Conservation (phyloP, 805 yeast species). For the Kuraishia ogatae region DNA sequence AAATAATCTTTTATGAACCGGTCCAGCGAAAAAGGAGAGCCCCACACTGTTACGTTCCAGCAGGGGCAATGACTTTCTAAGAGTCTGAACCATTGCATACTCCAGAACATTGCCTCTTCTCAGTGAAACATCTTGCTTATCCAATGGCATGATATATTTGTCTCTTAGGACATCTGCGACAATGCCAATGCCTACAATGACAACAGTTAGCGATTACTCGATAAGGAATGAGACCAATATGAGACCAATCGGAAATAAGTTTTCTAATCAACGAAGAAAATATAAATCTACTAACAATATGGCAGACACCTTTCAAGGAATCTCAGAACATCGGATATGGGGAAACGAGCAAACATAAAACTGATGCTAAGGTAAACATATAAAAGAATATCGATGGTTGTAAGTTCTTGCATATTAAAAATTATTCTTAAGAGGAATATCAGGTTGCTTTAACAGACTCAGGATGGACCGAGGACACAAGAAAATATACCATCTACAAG, state of each 20-base stretch:
- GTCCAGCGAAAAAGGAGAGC: slow-evolving; percentile 19
- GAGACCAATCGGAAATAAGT: neutral
- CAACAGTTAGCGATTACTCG: neutral
- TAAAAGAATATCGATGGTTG: slow-evolving; percentile 18
- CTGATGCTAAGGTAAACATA: slow-evolving; percentile 12
- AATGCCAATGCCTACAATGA: slow-evolving; percentile 6
- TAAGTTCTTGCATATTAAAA: slow-evolving; percentile 19
- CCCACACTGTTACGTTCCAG: slow-evolving; percentile 7
- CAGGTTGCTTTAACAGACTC: neutral
- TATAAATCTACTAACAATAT: slow-evolving; percentile 10
- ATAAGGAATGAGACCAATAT: no score
- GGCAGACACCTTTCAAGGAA: slow-evolving; percentile 11
- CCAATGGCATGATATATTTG: slow-evolving; percentile 22
- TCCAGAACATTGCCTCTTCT: slow-evolving; percentile 22
- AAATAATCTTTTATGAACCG: slow-evolving; percentile 22
- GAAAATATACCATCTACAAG: no score
- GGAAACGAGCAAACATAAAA: slow-evolving; percentile 16
- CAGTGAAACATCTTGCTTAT: slow-evolving; percentile 16
- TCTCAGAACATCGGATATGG: slow-evolving; percentile 9
- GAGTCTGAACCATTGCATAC: slow-evolving; percentile 12
- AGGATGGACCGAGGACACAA: neutral
- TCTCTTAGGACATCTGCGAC: slow-evolving; percentile 15
- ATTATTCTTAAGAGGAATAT: neutral
- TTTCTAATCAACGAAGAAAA: no score
- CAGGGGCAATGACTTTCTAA: slow-evolving; percentile 12